Evolutionary conservation across 208 protist genomes (phyloP).

Genomic region (Leishmania martiniquensis): DNA sequence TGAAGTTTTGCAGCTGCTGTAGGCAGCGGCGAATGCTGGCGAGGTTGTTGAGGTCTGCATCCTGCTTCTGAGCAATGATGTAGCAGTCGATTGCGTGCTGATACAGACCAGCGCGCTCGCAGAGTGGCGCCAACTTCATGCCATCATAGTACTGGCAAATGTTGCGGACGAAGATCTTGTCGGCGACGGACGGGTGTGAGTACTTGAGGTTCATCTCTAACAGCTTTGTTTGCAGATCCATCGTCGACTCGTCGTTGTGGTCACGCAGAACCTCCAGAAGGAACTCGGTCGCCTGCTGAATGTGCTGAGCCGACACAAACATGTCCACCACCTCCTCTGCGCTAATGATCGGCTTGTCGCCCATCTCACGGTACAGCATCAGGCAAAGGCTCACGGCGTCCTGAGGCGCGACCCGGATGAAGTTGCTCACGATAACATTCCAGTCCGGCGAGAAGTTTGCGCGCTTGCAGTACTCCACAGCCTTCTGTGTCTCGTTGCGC

Average conservation of each 20-base stretch:
- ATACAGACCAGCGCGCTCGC: constrained; percentile 98
- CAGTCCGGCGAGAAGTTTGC: constrained; percentile 97
- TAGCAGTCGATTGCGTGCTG: constrained; percentile 99
- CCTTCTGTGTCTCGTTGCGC: constrained; percentile 96
- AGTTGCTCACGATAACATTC: constrained; percentile 93
- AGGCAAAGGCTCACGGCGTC: constrained; percentile 93
- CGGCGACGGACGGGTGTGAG: constrained; percentile 96
- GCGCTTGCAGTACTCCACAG: constrained; percentile 98
- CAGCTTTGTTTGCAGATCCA: constrained; percentile 98
- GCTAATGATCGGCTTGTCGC: constrained; percentile 75
- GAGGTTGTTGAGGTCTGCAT: constrained; percentile 89
- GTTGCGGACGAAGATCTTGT: constrained; percentile 98
- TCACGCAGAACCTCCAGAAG: constrained; percentile 97
- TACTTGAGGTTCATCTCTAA: constrained; percentile 99
- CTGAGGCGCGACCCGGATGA: constrained; percentile 92
- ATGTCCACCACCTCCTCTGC: constrained; percentile 95
- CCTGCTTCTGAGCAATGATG: constrained; percentile 84
- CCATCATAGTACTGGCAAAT: constrained; percentile 98
- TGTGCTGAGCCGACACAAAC: constrained; percentile 95
- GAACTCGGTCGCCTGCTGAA: constrained; percentile 98
- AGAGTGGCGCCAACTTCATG: constrained; percentile 95
- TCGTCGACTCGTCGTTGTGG: constrained; percentile 91
- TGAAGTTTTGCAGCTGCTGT: constrained; percentile 93
- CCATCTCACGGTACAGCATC: constrained; percentile 91
- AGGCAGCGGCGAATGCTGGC: constrained; percentile 98